Base-by-base conservation (phyloP, 2,329 filamentous ascomycete genomes). In the Penicillium sp. region DNA sequence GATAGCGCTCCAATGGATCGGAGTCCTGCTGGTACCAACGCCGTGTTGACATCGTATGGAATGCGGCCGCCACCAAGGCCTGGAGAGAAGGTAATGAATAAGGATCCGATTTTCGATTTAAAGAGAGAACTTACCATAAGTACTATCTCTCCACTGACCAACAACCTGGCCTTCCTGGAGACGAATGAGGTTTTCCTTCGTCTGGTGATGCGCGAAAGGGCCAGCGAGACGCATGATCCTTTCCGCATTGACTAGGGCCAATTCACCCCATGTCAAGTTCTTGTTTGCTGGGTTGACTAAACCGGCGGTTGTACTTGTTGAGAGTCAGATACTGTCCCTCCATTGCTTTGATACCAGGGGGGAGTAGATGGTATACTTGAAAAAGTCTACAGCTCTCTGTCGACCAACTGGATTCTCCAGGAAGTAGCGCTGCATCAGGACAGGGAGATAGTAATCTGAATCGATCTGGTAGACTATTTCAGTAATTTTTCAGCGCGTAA, bases 31-130 rank as follows among this genome's bases (percentile, higher is more conserved):
- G 86, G 86, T 0, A 82, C 82, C 0, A 88, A 74, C 1, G 83
- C 85, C 0, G 83, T 83, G 61, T 88, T 88, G 21, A 88, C 85
- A 56, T 87, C 81, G 63, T 85, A 88, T 0, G 86, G 85, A n/a
- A 87, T 83, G 0, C 81, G 77, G 2, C 83, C 85, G 29, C 83
- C 83, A 1, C 83, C 86, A 13, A 88, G 75, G 10, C 67, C 66
- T 68, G 37, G 14, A 13, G 5, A 11, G 26, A 28, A 18, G 3
- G 2, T 24, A 2, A 18, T 43, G 7, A 43, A n/a, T 14, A 14
- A 16, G 23, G 10, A 26, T 16, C 23, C 13, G 14, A 18, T 9
- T 18, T 26, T 28, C 5, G 2, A 28, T 24, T 26, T 2, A 10
- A 16, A 19, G 26, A 19, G 14, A 3, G 10, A 10, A 29, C 7